Base-by-base conservation (phyloP, 2,329 filamentous ascomycete species). In the Fragosphaeria purpurea region DNA sequence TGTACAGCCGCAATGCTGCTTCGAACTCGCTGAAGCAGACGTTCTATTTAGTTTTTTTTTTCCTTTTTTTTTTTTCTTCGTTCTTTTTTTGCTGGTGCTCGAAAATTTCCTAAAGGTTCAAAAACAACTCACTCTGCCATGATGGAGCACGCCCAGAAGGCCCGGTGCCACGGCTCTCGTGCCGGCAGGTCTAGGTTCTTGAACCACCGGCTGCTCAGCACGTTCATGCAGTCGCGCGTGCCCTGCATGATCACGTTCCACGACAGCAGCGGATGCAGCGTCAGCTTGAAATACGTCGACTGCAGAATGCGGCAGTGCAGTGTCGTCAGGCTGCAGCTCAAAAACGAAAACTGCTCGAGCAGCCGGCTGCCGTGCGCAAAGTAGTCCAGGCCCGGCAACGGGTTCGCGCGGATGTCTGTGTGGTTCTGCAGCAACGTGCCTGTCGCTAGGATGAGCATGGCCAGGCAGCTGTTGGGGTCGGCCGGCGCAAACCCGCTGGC, bases 281-380 rank as follows among this genome's bases (percentile, higher is more conserved):
- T 40, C 22, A 53, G 47, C 45, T 53, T 50, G 37, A 55, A 53
- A 43, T 53, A 55, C 3, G 46, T 45, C 11, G 50, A 49, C 48
- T 55, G 53, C 37, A 55, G 51, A n/a, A 55, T 50, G 31, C 51
- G 50, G 53, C 53, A 53, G 31, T 55, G 53, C 39, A 55, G 43
- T 4, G 45, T 45, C 4, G 50, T 52, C 11, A 55, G 45, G 30
- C 42, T 51, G 34, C 48, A 35, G 41, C 46, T 44, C 41, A 55
- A 41, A 37, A 55, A 51, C 4, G 50, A 41, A 13, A 55, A 50
- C 11, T 46, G 42, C 42, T 55, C 50, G 5, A 55, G 42, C 22
- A 46, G 35, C 3, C 43, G 50, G 48, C 45, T 48, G 41, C 48
- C 53, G 22, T 53, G 47, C 5, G 49, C 38, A 40, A 51, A 55